phyloP scores from a whole-genome alignment of 1,139 yeast genomes.

The Petasospora rhodanensis region DNA sequence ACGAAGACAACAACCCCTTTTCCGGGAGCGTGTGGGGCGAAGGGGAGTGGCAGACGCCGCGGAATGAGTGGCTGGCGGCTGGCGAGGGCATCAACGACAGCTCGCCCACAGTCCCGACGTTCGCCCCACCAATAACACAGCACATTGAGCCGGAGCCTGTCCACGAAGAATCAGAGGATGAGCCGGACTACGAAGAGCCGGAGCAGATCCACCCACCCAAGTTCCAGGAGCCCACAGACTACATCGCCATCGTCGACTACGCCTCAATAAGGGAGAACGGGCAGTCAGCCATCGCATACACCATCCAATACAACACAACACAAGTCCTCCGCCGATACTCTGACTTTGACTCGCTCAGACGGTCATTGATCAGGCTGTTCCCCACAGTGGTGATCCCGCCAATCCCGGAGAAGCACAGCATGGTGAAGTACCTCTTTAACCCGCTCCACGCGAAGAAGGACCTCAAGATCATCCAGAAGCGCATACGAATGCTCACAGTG shows the following conservation, averaged over 20 bases:
- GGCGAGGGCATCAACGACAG: neutral
- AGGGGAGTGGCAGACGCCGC: too few species aligned
- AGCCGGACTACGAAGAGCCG: conserved; percentile 1
- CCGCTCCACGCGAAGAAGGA: conserved; percentile 59
- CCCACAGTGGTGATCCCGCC: conserved; percentile 89
- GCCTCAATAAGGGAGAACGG: conserved; percentile 32
- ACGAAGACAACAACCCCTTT: conserved; percentile 43
- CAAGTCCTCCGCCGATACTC: conserved; percentile 81
- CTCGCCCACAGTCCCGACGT: too few species aligned
- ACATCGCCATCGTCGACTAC: conserved; percentile 16
- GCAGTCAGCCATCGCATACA: conserved; percentile 73
- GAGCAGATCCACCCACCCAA: conserved; percentile 5
- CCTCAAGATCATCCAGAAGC: conserved; percentile 45
- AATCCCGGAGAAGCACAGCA: conserved; percentile 86
- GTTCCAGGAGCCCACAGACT: conserved; percentile 2
- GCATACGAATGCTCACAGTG: conserved; percentile 73
- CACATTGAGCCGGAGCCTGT: neutral
- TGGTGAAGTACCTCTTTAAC: conserved; percentile 36
- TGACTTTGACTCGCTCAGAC: conserved; percentile 82
- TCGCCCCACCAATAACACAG: too few species aligned
- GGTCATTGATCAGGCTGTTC: conserved; percentile 62
- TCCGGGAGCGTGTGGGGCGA: conserved; percentile 26
- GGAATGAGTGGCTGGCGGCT: neutral
- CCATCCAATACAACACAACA: conserved; percentile 56
- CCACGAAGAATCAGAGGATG: neutral